Conservation (phyloP, 1,284 basidiomycete species). For the Trametes sp. region DNA sequence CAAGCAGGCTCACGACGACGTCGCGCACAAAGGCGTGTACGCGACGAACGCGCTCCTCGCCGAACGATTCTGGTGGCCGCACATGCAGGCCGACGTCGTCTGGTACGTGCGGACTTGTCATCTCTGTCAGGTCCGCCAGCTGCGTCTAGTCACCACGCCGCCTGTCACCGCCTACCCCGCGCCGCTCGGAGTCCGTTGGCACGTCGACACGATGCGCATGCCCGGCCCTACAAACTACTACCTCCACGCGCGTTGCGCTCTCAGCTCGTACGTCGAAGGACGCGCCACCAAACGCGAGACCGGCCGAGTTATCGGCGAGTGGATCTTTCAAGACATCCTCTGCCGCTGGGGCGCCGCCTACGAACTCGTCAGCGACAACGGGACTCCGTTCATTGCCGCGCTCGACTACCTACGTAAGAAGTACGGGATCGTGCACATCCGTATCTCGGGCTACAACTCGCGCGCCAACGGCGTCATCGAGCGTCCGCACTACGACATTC, state of each 20-base stretch:
- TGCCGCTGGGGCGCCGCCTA: conserved; percentile 33
- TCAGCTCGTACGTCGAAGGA: conserved; percentile 35
- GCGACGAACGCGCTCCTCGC: conserved; percentile 23
- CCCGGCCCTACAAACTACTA: conserved; percentile 33
- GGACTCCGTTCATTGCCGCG: conserved; percentile 42
- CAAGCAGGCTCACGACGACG: conserved; percentile 34
- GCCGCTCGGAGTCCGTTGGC: conserved; percentile 41
- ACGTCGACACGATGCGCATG: conserved; percentile 45
- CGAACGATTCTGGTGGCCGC: conserved; percentile 42
- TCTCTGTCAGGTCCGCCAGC: conserved; percentile 44
- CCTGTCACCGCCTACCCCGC: conserved; percentile 41
- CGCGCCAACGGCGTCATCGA: conserved; percentile 50
- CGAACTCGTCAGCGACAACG: conserved; percentile 41
- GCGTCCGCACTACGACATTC: conserved; percentile 44
- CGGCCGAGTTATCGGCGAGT: conserved; percentile 29
- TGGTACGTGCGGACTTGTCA: conserved; percentile 48
- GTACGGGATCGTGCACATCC: conserved; percentile 49
- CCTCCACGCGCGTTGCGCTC: conserved; percentile 35
- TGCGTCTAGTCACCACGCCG: conserved; percentile 41
- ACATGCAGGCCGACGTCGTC: conserved; percentile 37
- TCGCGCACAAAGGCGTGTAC: conserved; percentile 37
- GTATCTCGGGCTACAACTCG: conserved; percentile 55
- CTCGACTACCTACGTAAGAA: conserved; percentile 38
- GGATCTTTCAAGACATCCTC: conserved; percentile 39
- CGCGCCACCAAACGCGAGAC: conserved; percentile 24